Evolutionary conservation across 257 asterid species (phyloP).

Genomic region (Rubia yunnanensis): DNA sequence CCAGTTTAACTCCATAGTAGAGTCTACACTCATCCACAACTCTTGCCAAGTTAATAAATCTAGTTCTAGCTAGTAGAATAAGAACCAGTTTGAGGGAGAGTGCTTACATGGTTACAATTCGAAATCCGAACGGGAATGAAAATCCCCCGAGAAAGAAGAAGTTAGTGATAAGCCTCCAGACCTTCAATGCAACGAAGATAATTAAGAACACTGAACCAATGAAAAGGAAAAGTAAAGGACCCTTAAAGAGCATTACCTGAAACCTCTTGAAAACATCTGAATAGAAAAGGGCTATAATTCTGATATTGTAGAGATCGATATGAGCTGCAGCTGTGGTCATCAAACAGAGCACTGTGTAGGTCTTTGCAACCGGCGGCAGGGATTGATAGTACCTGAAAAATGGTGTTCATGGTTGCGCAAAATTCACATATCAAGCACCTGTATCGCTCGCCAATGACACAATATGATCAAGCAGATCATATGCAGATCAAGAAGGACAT

Average conservation of each 20-base stretch:
- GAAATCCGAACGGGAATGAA: constrained; percentile 32
- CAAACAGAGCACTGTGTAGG: constrained; percentile 32
- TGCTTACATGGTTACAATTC: constrained; percentile 35
- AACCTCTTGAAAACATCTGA: constrained; percentile 30
- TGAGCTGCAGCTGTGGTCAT: constrained; percentile 30
- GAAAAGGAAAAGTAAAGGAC: background rate
- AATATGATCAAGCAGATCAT: background rate
- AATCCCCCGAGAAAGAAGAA: constrained; percentile 42
- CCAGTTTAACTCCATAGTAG: constrained; percentile 37
- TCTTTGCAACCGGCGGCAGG: constrained; percentile 46
- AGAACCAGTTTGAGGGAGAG: background rate
- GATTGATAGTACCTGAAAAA: constrained; percentile 36
- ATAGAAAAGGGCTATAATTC: constrained; percentile 26
- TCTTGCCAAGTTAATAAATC: background rate
- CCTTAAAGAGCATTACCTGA: constrained; percentile 19
- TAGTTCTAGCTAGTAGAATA: no score
- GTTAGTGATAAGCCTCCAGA: constrained; percentile 51
- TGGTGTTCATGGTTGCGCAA: background rate
- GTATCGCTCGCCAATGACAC: background rate
- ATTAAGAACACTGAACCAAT: background rate
- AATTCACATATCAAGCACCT: background rate
- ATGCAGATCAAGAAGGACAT: background rate
- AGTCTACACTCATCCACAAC: constrained; percentile 19
- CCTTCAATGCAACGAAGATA: constrained; percentile 18
- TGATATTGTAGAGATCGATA: constrained; percentile 17